Evolutionary conservation across 2,329 filamentous ascomycete genomes (phyloP).

Genomic region (Cordyceps pruinosa): DNA sequence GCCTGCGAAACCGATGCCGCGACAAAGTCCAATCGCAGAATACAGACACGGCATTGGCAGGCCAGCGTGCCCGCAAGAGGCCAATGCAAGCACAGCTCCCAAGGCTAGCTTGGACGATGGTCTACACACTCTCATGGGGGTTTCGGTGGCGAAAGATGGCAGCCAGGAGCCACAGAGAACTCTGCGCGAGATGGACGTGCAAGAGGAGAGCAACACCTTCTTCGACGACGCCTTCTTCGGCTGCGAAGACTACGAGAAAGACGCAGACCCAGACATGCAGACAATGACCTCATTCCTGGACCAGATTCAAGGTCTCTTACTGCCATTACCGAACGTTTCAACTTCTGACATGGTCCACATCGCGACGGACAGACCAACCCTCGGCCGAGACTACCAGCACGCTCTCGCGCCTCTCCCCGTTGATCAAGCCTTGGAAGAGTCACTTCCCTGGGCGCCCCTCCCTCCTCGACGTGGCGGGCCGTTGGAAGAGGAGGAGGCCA

Average conservation of each 20-base stretch:
- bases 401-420: not conserved
- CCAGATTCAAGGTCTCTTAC: not conserved
- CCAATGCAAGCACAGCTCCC: too few relatives aligned
- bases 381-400: not conserved
- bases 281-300: not conserved
- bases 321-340: not conserved
- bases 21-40: too few relatives aligned
- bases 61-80: too few relatives aligned
- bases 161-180: too few relatives aligned
- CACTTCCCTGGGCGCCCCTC: conserved; percentile 1
- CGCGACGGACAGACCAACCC: not conserved
- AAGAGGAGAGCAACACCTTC: not conserved
- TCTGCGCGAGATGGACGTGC: not conserved
- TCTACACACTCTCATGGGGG: too few relatives aligned
- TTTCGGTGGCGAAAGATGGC: not conserved
- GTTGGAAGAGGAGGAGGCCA: not conserved
- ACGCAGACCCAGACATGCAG: not conserved
- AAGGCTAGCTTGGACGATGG: too few relatives aligned
- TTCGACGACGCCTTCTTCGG: not conserved
- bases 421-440: not conserved
- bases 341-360: too few relatives aligned
- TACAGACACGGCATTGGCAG: too few relatives aligned
- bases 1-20: too few relatives aligned
- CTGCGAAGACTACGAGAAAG: not conserved
- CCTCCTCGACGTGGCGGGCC: not conserved